phyloP scores from a whole-genome alignment of 169 alveolate genomes.

The Neospora caninum region DNA sequence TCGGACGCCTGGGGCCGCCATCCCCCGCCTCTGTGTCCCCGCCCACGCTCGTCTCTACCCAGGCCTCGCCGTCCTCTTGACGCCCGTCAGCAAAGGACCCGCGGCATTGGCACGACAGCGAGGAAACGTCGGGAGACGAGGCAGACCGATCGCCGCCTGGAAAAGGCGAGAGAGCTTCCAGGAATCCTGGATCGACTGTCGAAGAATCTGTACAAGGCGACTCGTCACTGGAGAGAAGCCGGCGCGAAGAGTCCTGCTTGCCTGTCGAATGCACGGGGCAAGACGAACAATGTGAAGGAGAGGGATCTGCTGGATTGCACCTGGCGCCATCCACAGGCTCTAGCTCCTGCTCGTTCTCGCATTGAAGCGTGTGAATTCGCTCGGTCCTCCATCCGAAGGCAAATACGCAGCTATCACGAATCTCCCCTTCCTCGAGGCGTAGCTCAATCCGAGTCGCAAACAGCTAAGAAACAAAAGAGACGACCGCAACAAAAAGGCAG shows the following conservation, averaged over 20 bases:
- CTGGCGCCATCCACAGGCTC: too few relatives aligned
- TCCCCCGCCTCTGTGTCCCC: too few relatives aligned
- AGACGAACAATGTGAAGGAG: too few relatives aligned
- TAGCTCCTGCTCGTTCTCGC: neutral
- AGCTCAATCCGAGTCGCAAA: conserved; percentile 1
- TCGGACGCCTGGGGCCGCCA: too few relatives aligned
- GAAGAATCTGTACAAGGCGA: neutral
- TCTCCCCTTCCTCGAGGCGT: conserved; percentile 6
- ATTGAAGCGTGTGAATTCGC: neutral
- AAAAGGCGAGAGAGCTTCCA: neutral
- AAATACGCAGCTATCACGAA: neutral
- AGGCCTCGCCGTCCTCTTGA: too few relatives aligned
- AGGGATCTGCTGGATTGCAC: too few relatives aligned
- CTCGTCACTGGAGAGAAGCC: neutral
- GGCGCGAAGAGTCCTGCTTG: neutral
- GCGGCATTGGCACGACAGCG: neutral
- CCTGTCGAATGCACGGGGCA: too few relatives aligned
- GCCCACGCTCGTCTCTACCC: too few relatives aligned
- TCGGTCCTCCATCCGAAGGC: conserved; percentile 23
- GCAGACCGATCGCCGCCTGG: neutral
- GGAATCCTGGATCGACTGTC: neutral
- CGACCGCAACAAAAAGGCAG: too few relatives aligned
- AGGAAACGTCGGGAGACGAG: neutral
- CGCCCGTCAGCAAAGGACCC: too few relatives aligned
- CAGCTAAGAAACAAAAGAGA: neutral